Evolutionary conservation across 257 asterid genomes (phyloP).

Genomic region (Solanum appendiculatum): DNA sequence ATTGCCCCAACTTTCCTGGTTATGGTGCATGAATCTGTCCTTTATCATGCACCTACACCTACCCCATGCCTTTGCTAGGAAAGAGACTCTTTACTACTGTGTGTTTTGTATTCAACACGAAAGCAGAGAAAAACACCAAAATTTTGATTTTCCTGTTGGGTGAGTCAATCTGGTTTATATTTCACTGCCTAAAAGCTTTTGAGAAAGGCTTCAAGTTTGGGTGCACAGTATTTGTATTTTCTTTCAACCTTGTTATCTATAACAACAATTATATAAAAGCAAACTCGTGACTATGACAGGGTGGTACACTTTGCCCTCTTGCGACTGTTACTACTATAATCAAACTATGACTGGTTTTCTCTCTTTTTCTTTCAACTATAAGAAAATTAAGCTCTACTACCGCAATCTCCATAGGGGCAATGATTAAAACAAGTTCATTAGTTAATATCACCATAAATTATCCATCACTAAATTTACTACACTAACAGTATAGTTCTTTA

Average conservation of each 20-base stretch:
- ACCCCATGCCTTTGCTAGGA: not conserved
- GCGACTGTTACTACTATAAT: not conserved
- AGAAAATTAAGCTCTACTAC: not conserved
- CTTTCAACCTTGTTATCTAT: not conserved
- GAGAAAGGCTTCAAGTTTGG: not conserved
- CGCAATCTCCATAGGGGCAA: not conserved
- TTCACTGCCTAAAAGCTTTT: not conserved
- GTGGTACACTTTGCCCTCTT: not conserved
- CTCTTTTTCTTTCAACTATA: not conserved
- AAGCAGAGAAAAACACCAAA: not conserved
- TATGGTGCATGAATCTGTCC: not conserved
- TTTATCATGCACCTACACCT: not conserved
- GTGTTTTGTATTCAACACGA: not conserved
- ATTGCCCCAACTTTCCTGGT: not conserved
- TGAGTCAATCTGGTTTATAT: not conserved
- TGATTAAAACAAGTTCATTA: not conserved
- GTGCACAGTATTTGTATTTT: not conserved
- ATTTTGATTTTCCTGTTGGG: not conserved
- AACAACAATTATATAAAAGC: not conserved
- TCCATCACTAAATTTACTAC: not conserved
- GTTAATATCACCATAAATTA: not conserved
- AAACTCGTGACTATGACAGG: not conserved
- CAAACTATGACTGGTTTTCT: not conserved
- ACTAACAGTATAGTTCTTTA: not conserved
- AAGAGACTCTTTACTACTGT: not conserved